A percentile compares a stretch with the other conserved stretches of the same genome.
Evolutionary conservation across 1,284 basidiomycete genomes (phyloP).

Genomic region (Moniliophthora roreri): DNA sequence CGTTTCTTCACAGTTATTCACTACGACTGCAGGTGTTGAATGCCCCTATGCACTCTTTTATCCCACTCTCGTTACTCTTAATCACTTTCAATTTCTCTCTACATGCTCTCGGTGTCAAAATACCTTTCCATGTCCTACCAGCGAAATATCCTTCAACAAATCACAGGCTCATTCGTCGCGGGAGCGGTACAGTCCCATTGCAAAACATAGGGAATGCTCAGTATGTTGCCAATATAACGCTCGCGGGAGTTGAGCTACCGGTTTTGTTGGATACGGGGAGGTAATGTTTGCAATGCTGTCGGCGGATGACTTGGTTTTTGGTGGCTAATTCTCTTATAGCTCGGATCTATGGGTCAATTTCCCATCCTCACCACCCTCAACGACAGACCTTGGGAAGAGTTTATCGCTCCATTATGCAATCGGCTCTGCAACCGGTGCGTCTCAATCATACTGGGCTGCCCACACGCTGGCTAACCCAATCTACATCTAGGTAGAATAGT

Average conservation of each 20-base stretch:
- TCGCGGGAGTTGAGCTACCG: slow-evolving; percentile 47
- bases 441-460: neutral
- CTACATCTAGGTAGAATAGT: slow-evolving; percentile 53
- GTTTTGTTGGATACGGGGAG: slow-evolving; percentile 64
- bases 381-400: slow-evolving; percentile 57
- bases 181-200: slow-evolving; percentile 36
- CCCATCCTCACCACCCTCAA: slow-evolving; percentile 41
- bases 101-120: slow-evolving; percentile 33
- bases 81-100: slow-evolving; percentile 16
- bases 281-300: slow-evolving; percentile 18
- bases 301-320: neutral
- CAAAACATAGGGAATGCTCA: slow-evolving; percentile 61
- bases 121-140: slow-evolving; percentile 46
- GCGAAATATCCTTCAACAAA: slow-evolving; percentile 21
- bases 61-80: slow-evolving; percentile 14
- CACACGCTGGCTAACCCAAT: slow-evolving; percentile 1
- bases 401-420: slow-evolving; percentile 66
- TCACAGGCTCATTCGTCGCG: slow-evolving; percentile 28
- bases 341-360: slow-evolving; percentile 68
- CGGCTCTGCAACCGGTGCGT: slow-evolving; percentile 59
- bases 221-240: slow-evolving; percentile 58
- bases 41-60: slow-evolving; percentile 12
- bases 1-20: neutral
- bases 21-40: neutral
- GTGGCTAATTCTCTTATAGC: slow-evolving; percentile 28